phyloP scores from a whole-genome alignment of 306 rosid species.

The Neltuma alba region DNA sequence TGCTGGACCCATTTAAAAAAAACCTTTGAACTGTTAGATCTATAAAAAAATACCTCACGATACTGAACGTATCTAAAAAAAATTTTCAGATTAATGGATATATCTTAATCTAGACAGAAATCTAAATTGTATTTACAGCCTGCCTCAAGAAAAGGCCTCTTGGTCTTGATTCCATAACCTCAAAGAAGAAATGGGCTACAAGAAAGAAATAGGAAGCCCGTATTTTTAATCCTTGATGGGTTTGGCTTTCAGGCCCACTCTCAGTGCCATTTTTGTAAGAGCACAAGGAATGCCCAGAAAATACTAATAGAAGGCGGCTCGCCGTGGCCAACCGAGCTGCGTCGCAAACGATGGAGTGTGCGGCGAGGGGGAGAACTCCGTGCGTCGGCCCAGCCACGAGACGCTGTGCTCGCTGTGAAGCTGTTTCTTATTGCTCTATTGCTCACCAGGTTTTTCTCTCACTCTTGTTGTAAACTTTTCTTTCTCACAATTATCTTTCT shows the following conservation, averaged over 20 bases:
- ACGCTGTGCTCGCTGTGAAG: constrained; percentile 75
- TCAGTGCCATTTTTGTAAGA: background rate
- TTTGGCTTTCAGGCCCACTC: background rate
- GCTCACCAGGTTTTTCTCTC: constrained; percentile 67
- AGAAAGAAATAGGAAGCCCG: too few species aligned
- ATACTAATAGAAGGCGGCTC: background rate
- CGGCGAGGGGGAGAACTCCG: constrained; percentile 69
- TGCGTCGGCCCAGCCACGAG: constrained; percentile 65
- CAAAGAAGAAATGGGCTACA: background rate
- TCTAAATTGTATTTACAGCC: too few species aligned
- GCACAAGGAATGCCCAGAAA: background rate
- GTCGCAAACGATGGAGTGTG: constrained; percentile 66
- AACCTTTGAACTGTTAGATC: too few species aligned
- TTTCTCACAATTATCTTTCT: background rate
- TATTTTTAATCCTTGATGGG: too few species aligned
- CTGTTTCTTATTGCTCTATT: constrained; percentile 82
- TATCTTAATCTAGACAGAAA: too few species aligned
- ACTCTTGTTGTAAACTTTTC: background rate
- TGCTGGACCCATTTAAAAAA: too few species aligned
- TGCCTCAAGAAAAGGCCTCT: background rate
- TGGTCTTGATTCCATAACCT: background rate
- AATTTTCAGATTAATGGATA: too few species aligned
- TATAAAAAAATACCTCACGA: too few species aligned
- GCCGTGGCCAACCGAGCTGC: background rate
- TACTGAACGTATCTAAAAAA: too few species aligned